These are phyloP conservation scores for Torulaspora indica DNA, from an alignment of 805 yeast species.

Conservation along the genomic window DNA sequence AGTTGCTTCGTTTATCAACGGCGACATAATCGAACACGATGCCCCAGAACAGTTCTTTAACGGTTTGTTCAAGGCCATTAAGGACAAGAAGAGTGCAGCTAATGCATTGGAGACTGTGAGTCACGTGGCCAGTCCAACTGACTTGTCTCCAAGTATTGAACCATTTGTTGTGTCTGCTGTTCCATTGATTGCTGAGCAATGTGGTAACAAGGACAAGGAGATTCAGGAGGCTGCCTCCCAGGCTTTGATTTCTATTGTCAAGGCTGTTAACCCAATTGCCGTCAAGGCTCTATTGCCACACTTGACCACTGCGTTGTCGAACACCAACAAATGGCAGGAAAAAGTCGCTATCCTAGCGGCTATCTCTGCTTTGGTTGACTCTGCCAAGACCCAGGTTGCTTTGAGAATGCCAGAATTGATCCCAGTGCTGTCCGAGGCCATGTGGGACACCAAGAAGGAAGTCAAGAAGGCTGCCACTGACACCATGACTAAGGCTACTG, in stretches of 20 bases:
- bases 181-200: constrained; percentile 62
- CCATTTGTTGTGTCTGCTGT: constrained; percentile 84
- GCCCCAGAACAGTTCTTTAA: constrained; percentile 85
- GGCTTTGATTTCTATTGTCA: constrained; percentile 73
- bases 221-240: constrained; percentile 67
- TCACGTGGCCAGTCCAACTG: constrained; percentile 78
- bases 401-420: constrained; percentile 99
- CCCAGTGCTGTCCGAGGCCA: constrained; percentile 97
- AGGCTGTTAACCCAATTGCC: constrained; percentile 85
- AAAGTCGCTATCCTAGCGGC: constrained; percentile 87
- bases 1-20: constrained; percentile 89
- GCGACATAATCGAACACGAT: constrained; percentile 97
- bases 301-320: constrained; percentile 60
- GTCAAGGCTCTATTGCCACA: constrained; percentile 86
- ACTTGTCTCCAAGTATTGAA: constrained; percentile 87
- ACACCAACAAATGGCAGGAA: constrained; percentile 95
- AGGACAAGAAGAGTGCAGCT: constrained; percentile 74
- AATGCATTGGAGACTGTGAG: constrained; percentile 80
- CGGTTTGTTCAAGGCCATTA: constrained; percentile 68
- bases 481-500: constrained; percentile 93
- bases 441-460: constrained; percentile 99
- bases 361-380: constrained; percentile 80
- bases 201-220: constrained; percentile 87
- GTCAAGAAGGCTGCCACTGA: constrained; percentile 95
- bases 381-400: constrained; percentile 93